Evolutionary conservation across 2,329 filamentous ascomycete genomes (phyloP).

Genomic region (Ophiostoma sp.): DNA sequence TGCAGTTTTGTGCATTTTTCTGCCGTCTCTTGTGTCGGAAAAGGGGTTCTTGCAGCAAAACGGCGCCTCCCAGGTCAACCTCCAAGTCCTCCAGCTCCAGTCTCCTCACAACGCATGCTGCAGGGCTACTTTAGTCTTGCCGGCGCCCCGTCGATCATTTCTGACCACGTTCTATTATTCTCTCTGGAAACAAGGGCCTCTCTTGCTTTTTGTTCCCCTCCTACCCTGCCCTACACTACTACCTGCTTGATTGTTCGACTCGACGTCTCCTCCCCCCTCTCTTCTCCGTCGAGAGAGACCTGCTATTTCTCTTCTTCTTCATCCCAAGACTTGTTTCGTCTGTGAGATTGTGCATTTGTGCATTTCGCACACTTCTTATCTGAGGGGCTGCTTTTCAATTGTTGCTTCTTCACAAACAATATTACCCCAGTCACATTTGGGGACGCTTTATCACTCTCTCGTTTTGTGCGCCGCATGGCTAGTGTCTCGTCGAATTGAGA

Average conservation of each 20-base stretch:
- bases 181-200: neutral
- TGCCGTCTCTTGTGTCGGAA: conserved; percentile 10
- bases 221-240: neutral
- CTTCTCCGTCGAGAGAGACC: neutral
- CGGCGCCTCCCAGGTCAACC: neutral
- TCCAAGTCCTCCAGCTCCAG: neutral
- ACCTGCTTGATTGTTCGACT: neutral
- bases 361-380: neutral
- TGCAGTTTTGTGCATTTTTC: neutral
- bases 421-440: neutral
- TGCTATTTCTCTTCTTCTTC: neutral
- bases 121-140: conserved; percentile 25
- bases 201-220: conserved; percentile 23
- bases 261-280: neutral
- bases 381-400: neutral
- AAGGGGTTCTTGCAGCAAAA: conserved; percentile 16
- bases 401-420: neutral
- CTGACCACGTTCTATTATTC: conserved; percentile 6
- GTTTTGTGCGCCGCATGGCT: neutral
- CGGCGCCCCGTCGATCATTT: conserved; percentile 25
- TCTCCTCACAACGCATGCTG: conserved; percentile 17
- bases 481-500: neutral
- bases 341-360: neutral
- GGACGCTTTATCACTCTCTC: neutral
- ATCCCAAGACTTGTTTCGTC: neutral